A percentile compares a stretch with the other conserved stretches of the same genome.
Evolutionary conservation across 306 rosid genomes (phyloP).

Genomic region (Quercus cerris): DNA sequence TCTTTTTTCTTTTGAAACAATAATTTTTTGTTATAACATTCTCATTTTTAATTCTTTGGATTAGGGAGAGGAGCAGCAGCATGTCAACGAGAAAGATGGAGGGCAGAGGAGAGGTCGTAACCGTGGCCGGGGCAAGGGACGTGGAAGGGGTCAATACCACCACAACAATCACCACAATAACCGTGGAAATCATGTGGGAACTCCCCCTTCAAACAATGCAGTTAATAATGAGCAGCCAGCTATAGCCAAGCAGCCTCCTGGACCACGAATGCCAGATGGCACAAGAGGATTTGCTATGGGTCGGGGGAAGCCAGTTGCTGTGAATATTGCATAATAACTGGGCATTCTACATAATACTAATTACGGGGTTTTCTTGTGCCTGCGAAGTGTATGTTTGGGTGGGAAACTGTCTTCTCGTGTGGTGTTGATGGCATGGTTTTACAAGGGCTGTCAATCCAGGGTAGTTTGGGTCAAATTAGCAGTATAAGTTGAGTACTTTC

Average conservation of each 20-base stretch:
- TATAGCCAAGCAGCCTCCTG: conserved; percentile 76
- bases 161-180: conserved; percentile 58
- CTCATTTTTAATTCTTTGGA: not conserved
- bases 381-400: not conserved
- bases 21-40: not conserved
- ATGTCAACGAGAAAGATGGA: conserved; percentile 65
- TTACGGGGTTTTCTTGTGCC: not conserved
- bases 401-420: conserved; percentile 1
- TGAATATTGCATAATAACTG: conserved; percentile 46
- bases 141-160: conserved; percentile 68
- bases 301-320: conserved; percentile 76
- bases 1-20: not conserved
- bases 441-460: conserved; percentile 27
- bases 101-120: conserved; percentile 77
- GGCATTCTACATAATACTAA: not conserved
- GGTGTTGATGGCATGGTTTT: conserved; percentile 31
- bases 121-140: conserved; percentile 76
- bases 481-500: not conserved
- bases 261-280: conserved; percentile 99
- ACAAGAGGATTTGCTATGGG: conserved; percentile 96
- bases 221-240: conserved; percentile 43
- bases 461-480: not conserved
- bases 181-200: conserved; percentile 60
- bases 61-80: conserved; percentile 73
- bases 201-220: conserved; percentile 48